Evolutionary conservation across 2,329 filamentous ascomycete species (phyloP).

Genomic region (Microdochium paspali): DNA sequence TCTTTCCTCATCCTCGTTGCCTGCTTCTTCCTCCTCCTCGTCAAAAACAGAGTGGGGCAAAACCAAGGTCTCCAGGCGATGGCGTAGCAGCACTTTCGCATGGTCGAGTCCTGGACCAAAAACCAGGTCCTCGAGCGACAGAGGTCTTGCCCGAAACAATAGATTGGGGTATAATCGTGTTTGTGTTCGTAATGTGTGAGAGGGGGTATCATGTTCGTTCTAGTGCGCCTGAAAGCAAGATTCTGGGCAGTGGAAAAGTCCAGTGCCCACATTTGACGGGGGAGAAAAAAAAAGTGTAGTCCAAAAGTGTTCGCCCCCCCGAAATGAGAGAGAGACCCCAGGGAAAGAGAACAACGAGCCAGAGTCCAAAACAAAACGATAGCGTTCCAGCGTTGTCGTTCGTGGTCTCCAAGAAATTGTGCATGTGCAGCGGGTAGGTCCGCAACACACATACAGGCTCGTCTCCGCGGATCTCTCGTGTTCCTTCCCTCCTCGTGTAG

Average conservation of each 20-base stretch:
- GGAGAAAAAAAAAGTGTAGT: too few relatives aligned
- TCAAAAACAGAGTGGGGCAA: neutral
- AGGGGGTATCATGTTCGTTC: neutral
- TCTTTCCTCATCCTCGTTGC: too few relatives aligned
- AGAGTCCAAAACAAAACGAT: neutral
- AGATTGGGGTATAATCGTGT: too few relatives aligned
- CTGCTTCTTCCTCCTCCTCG: too few relatives aligned
- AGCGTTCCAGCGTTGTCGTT: constrained; percentile 1
- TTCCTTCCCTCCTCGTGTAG: neutral
- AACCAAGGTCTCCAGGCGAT: neutral
- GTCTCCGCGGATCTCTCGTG: too few relatives aligned
- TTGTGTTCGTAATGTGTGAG: neutral
- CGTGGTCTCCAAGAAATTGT: neutral
- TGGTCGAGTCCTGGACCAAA: neutral
- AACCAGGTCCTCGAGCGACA: neutral
- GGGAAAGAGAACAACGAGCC: neutral
- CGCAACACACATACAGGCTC: too few relatives aligned
- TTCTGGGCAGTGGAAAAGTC: too few relatives aligned
- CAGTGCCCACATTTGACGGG: too few relatives aligned
- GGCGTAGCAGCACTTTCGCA: neutral
- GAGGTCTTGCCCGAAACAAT: neutral
- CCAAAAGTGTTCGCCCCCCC: too few relatives aligned
- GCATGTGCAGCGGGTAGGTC: too few relatives aligned
- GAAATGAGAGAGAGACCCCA: too few relatives aligned
- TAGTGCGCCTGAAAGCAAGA: neutral